Evolutionary conservation across 192 early-diverging fungal species (phyloP).

Genomic region (Backusella psychrophila): DNA sequence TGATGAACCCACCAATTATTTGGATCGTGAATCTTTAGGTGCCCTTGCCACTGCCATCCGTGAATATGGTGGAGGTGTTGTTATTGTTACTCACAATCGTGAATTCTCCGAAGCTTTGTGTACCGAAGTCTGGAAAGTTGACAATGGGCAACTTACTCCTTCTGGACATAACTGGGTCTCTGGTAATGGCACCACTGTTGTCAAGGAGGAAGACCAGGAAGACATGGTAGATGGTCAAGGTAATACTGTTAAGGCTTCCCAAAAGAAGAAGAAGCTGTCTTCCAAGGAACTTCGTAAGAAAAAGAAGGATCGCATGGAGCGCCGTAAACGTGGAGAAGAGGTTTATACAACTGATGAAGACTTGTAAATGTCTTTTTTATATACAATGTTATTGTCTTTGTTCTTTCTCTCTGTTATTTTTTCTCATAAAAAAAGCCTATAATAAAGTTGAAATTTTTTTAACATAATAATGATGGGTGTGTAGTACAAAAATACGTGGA

Average conservation of each 20-base stretch:
- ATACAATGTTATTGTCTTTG: background rate
- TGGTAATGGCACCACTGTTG: slow-evolving; percentile 45
- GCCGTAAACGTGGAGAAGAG: slow-evolving; percentile 56
- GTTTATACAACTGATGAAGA: slow-evolving; percentile 20
- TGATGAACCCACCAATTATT: slow-evolving; percentile 82
- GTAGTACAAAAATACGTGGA: background rate
- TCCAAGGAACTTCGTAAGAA: slow-evolving; percentile 51
- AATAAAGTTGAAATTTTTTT: background rate
- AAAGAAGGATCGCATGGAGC: slow-evolving; percentile 56
- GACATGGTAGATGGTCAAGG: slow-evolving; percentile 66
- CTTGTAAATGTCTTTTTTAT: background rate
- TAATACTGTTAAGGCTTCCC: slow-evolving; percentile 67
- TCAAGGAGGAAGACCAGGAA: slow-evolving; percentile 50
- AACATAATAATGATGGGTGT: background rate
- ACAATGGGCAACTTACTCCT: slow-evolving; percentile 52
- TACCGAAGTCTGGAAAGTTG: slow-evolving; percentile 72
- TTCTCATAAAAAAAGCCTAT: background rate
- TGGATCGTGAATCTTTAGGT: slow-evolving; percentile 61
- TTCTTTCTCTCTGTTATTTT: background rate
- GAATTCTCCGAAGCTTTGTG: slow-evolving; percentile 75
- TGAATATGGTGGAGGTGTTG: slow-evolving; percentile 76
- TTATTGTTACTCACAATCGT: slow-evolving; percentile 83
- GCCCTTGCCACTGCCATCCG: slow-evolving; percentile 73
- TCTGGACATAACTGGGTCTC: slow-evolving; percentile 53
- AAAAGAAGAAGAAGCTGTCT: slow-evolving; percentile 53